A percentile compares a stretch with the other conserved stretches of the same genome.
Conservation (phyloP, 805 yeast genomes). For the Saccharomycopsis fibuligera region DNA sequence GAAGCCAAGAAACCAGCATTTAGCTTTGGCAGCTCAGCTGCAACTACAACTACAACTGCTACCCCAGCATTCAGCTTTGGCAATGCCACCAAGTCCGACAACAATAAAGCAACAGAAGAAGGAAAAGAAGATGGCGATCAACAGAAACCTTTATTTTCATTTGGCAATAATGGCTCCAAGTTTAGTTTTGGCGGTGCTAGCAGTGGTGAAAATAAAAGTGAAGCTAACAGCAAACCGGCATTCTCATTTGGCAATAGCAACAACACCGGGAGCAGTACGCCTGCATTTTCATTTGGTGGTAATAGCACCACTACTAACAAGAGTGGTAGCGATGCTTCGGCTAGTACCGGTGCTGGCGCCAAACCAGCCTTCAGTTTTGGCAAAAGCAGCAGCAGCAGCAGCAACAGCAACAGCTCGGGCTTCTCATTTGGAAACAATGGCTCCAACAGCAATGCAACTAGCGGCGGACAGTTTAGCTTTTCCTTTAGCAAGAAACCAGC, state of each 20-base stretch:
- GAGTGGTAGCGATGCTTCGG: neutral
- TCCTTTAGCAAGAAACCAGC: neutral
- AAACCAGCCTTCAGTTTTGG: constrained; percentile 16
- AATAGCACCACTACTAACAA: neutral
- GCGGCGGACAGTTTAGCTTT: neutral
- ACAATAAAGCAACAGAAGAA: neutral
- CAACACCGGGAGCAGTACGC: constrained; percentile 1
- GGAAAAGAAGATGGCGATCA: neutral
- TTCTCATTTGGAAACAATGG: neutral
- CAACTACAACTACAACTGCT: neutral
- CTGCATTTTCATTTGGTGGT: constrained; percentile 21
- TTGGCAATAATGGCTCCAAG: no score
- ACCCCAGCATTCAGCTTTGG: constrained; percentile 10
- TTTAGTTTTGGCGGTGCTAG: neutral
- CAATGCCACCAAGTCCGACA: neutral
- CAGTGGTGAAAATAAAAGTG: neutral
- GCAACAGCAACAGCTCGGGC: neutral
- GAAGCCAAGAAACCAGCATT: neutral
- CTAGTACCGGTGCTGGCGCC: neutral
- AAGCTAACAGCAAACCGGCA: neutral
- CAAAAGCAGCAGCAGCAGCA: neutral
- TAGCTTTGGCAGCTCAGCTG: constrained; percentile 6
- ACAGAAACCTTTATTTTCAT: constrained; percentile 4
- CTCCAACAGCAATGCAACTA: neutral
- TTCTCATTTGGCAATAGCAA: neutral